Base-by-base conservation (phyloP, 129 eudicot genomes). In the carrot (Daucus carota) region DNA sequence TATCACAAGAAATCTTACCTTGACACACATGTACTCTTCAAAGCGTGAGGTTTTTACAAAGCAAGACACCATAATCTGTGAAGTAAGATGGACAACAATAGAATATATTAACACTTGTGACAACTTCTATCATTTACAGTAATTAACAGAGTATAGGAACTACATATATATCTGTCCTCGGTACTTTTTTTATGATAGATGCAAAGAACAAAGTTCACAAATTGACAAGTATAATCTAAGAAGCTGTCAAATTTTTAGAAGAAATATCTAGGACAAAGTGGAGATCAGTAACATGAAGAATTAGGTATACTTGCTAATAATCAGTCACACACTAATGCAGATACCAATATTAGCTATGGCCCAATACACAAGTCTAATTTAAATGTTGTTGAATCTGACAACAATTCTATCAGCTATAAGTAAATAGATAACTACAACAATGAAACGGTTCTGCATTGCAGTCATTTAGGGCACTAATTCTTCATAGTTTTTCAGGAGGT, bases 11-110 rank as follows among this genome's bases (percentile, higher is more conserved):
- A 17, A 45, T 9, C 38, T 52, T 75, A 83, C 86, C 83, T 83
- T 79, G 26, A 83, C 96, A 70, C 91, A 75, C 59, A 90, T 81
- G 75, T 90, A 88, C 80, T 84, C 96, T 77, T 90, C 93, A 77
- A 88, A 86, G 77, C 76, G 96, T 43, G 96, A 83, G 44, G 96
- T 90, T 80, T 86, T 90, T 74, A 88, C 96, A 69, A 90, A 90
- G 87, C 96, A 90, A 62, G 96, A 90, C 47, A 90, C 77, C 89
- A 90, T 29, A 59, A 90, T 85, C 96, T 88, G 88, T 75, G 41
- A 33, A 26, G 24, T 60, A 73, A 76, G 12, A n/a, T 13, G 18
- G 73, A 54, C 29, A 45, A 81, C 52, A 76, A 11, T 17, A 81
- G 66, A 42, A 43, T 1, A 26, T 71, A 43, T 71, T 17, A 71